A percentile compares a stretch with the other conserved stretches of the same genome.
These are phyloP conservation scores for Alnus glutinosa DNA, from an alignment of 306 rosid species.

Conservation along the genomic window DNA sequence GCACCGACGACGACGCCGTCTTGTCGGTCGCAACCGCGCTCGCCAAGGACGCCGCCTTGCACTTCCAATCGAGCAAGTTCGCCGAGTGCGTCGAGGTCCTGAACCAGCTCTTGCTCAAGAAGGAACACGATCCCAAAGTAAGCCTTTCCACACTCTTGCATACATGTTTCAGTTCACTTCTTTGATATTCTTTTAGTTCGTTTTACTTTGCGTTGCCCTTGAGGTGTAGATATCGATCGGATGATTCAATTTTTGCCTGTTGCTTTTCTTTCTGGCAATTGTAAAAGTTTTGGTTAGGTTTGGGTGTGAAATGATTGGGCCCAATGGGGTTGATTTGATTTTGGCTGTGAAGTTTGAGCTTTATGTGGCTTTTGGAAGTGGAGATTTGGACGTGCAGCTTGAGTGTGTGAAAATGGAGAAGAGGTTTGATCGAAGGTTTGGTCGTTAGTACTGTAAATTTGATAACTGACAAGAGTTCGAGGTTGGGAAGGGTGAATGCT, in stretches of 20 bases:
- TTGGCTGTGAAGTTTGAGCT: neutral
- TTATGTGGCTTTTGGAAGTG: neutral
- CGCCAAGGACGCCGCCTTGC: conserved; percentile 82
- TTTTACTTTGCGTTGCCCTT: neutral
- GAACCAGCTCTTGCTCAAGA: conserved; percentile 72
- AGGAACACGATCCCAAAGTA: conserved; percentile 90
- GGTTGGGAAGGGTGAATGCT: conserved; percentile 14
- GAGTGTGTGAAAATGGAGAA: neutral
- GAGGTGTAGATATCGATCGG: neutral
- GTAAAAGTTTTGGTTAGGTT: neutral
- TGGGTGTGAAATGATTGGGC: neutral
- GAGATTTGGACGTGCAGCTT: neutral
- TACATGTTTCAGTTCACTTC: conserved; percentile 15
- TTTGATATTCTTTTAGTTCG: neutral
- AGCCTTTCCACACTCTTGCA: neutral
- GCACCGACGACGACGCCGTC: conserved; percentile 65
- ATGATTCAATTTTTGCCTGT: neutral
- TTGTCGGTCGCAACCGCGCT: conserved; percentile 53
- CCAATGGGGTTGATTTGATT: neutral
- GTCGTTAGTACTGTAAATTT: neutral
- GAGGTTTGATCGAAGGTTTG: neutral
- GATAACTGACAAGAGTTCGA: conserved; percentile 5
- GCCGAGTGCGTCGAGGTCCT: conserved; percentile 69
- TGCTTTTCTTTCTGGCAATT: neutral
- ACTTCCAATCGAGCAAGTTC: conserved; percentile 83